These are phyloP conservation scores for Suillus subaureus DNA, from an alignment of 768 basidiomycete species.

Conservation along the genomic window DNA sequence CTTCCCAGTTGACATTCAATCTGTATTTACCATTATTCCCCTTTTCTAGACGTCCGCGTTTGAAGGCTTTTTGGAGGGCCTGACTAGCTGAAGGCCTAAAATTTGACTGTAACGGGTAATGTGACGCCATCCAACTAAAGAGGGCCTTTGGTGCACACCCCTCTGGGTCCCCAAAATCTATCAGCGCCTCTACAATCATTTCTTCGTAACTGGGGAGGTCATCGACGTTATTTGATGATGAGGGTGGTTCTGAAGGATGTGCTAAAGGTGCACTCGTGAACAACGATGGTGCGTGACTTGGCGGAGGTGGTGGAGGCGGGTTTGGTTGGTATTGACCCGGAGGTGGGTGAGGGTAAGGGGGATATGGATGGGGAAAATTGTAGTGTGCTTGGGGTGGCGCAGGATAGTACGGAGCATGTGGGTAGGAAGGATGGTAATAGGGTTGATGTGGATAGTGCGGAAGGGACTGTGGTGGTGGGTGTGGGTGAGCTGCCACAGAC, in stretches of 20 bases:
- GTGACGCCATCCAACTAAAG: conserved; percentile 81
- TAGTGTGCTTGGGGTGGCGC: conserved; percentile 40
- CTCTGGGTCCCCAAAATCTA: conserved; percentile 66
- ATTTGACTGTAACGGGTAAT: conserved; percentile 85
- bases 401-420: conserved; percentile 68
- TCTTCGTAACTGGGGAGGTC: conserved; percentile 88
- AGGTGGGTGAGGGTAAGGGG: conserved; percentile 35
- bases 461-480: conserved; percentile 21
- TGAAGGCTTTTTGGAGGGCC: conserved; percentile 84
- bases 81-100: conserved; percentile 90
- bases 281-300: conserved; percentile 29
- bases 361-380: conserved; percentile 42
- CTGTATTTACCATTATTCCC: conserved; percentile 72
- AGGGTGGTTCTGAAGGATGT: conserved; percentile 22
- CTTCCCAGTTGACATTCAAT: conserved; percentile 78
- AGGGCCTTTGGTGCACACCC: conserved; percentile 83
- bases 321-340: conserved; percentile 32
- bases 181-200: conserved; percentile 84
- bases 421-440: conserved; percentile 61
- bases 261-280: conserved; percentile 28
- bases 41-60: conserved; percentile 80
- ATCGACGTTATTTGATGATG: conserved; percentile 32
- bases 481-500: conserved; percentile 24
- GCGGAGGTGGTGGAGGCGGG: conserved; percentile 32
- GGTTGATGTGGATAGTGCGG: conserved; percentile 55